Percentiles rank a stretch among this genome's conserved stretches.
These are phyloP conservation scores for Tetrahymena malaccensis DNA, from an alignment of 73 alveolate genomes.

Conservation along the genomic window DNA sequence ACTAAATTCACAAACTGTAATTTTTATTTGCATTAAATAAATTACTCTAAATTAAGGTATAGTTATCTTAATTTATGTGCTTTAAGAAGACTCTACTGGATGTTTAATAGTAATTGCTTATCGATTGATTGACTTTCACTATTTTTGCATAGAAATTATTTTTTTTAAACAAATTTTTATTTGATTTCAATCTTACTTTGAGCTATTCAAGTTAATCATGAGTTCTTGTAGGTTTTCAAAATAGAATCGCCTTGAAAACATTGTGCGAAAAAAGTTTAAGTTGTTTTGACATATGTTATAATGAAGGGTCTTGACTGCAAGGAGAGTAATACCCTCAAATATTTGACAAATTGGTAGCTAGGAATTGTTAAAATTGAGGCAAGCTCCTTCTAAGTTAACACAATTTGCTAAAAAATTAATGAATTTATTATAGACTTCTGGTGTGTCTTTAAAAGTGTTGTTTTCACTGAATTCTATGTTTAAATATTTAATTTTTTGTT, in stretches of 20 bases:
- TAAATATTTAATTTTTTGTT: background rate
- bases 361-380: background rate
- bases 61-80: background rate
- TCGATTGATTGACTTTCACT: background rate
- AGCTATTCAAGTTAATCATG: background rate
- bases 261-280: background rate
- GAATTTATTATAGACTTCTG: background rate
- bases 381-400: background rate
- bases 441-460: background rate
- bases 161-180: background rate
- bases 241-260: background rate
- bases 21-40: background rate
- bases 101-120: background rate
- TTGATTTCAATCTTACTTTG: background rate
- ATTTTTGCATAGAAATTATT: background rate
- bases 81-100: background rate
- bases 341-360: background rate
- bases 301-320: background rate
- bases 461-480: background rate
- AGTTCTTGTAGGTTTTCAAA: background rate
- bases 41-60: background rate
- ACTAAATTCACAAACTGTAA: background rate
- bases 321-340: background rate
- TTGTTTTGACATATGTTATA: background rate
- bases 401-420: background rate